Base-by-base conservation (phyloP, 2,329 filamentous ascomycete genomes). In the Penicillium sp. region DNA sequence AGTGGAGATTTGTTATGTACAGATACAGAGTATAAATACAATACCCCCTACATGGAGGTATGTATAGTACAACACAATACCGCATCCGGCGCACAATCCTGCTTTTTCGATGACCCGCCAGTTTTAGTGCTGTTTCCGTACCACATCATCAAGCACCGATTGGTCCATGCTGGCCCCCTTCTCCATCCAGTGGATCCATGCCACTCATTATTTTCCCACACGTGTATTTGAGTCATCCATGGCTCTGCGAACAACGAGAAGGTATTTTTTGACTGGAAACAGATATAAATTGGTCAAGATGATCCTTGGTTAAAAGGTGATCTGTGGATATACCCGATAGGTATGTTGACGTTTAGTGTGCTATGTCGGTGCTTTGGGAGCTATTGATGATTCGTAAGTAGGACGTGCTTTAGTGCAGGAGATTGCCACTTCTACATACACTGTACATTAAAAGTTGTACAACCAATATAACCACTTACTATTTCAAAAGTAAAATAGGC, bases 1-100 rank as follows among this genome's bases (percentile, higher is more conserved):
- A 52, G 66, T 69, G 65, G 68, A 65, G 57, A 63, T 60, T 62
- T 48, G 44, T 57, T 42, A 47, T 53, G 53, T 54, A 47, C 47
- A 35, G 25, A 58, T 59, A 59, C 58, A 44, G 53, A 58, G 50
- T 26, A 49, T 51, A 59, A 59, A 57, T 56, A 59, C 47, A 33
- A 23, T 31, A 49, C 43, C 29, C 27, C 15, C 20, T 54, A 61
- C 60, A 63, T 40, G 9, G 54, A 51, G 45, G 56, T 61, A 55
- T 42, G 56, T 61, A 55, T 42, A 37, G 31, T 49, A 49, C 46
- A 33, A 44, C 31, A 45, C 42, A 52, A 47, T 52, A 45, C 42
- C 12, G 31, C 46, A 49, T 49, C 45, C 43, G 51, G 35, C 22
- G 26, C 46, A 26, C 42, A 49, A 58, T 58, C 56, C 58, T 62